Percentiles rank a stretch among this genome's conserved stretches.
Conservation (phyloP, 164 flowering plant genomes). For the Sedum album region DNA sequence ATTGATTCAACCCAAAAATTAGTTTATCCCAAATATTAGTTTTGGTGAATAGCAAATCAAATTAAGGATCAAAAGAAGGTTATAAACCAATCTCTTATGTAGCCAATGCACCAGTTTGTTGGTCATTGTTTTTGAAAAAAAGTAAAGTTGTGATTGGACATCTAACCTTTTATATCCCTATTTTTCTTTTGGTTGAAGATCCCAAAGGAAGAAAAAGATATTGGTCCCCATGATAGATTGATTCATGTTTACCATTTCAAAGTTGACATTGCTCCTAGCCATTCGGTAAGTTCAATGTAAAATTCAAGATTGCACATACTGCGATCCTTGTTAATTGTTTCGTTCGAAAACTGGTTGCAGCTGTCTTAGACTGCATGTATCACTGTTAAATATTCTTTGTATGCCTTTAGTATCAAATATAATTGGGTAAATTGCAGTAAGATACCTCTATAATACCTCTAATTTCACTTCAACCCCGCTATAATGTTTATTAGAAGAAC, state of each 20-base stretch:
- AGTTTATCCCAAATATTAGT: too few relatives aligned
- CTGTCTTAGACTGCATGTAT: neutral
- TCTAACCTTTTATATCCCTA: neutral
- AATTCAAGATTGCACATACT: neutral
- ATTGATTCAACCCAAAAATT: too few relatives aligned
- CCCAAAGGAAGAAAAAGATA: conserved; percentile 7
- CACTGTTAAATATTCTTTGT: neutral
- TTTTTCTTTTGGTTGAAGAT: neutral
- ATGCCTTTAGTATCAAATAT: neutral
- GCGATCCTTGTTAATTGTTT: neutral
- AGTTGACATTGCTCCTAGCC: conserved; percentile 6
- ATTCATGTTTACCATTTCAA: conserved; percentile 15
- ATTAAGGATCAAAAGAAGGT: neutral
- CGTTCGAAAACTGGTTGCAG: neutral
- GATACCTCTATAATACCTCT: too few relatives aligned
- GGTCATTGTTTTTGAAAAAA: neutral
- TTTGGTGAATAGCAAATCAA: neutral
- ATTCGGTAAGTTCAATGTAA: neutral
- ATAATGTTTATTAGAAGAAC: too few relatives aligned
- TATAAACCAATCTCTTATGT: neutral
- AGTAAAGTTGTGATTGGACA: too few relatives aligned
- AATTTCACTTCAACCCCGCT: too few relatives aligned
- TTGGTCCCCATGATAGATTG: conserved; percentile 7
- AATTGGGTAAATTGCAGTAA: too few relatives aligned
- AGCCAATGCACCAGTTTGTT: neutral